phyloP scores from a whole-genome alignment of 2,329 filamentous ascomycete species.

The Graphium sp. region DNA sequence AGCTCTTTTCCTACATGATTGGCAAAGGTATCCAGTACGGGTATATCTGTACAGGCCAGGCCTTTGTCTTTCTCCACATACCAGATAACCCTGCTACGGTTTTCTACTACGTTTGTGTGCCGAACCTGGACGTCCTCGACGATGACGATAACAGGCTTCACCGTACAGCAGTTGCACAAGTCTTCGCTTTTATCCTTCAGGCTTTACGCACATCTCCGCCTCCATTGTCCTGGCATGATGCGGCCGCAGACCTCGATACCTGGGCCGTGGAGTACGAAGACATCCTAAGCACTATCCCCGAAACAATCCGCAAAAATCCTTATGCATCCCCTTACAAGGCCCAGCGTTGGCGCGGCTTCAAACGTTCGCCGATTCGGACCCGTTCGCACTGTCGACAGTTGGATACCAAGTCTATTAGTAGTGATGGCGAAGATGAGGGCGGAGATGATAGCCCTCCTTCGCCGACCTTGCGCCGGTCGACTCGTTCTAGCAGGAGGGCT shows the following conservation, averaged over 20 bases:
- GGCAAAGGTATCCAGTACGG: conserved; percentile 16
- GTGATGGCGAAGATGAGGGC: conserved; percentile 8
- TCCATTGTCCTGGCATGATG: conserved; percentile 13
- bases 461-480: too few relatives aligned
- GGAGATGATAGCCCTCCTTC: conserved; percentile 6
- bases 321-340: conserved; percentile 11
- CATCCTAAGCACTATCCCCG: conserved; percentile 9
- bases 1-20: conserved; percentile 22
- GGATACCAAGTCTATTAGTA: too few relatives aligned
- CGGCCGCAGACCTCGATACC: conserved; percentile 10
- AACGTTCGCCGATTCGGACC: conserved; percentile 12
- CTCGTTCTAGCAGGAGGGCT: too few relatives aligned
- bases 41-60: conserved; percentile 16
- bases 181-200: conserved; percentile 19
- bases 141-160: conserved; percentile 16
- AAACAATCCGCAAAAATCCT: conserved; percentile 6
- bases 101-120: conserved; percentile 15
- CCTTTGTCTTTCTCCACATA: conserved; percentile 17
- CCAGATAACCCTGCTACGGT: conserved; percentile 14
- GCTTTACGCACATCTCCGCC: conserved; percentile 13
- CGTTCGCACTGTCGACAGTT: too few relatives aligned
- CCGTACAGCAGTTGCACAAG: conserved; percentile 17
- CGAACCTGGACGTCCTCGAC: conserved; percentile 15
- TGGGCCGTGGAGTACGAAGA: conserved; percentile 18
- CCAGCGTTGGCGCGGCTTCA: conserved; percentile 12